These are phyloP conservation scores for Atractiella rhizophila DNA, from an alignment of 768 basidiomycete genomes.

Conservation along the genomic window DNA sequence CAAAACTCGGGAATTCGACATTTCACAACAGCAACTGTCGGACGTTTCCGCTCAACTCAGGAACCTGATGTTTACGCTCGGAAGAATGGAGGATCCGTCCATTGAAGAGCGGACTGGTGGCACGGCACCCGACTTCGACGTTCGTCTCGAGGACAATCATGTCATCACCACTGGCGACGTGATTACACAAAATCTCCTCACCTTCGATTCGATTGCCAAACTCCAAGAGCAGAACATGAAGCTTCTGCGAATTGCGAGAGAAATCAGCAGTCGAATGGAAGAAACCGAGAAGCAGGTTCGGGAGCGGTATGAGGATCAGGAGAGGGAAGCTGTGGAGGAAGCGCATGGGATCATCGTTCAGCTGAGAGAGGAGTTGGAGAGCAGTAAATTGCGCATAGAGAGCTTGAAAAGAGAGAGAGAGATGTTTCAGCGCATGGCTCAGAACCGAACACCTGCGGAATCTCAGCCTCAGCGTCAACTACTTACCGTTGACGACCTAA, in stretches of 20 bases:
- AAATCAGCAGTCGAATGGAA: slow-evolving; percentile 64
- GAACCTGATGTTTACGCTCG: slow-evolving; percentile 46
- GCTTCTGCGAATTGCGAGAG: slow-evolving; percentile 54
- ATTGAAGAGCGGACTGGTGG: slow-evolving; percentile 29
- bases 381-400: slow-evolving; percentile 50
- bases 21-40: slow-evolving; percentile 47
- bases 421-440: slow-evolving; percentile 43
- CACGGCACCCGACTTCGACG: slow-evolving; percentile 15
- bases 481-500: slow-evolving; percentile 3
- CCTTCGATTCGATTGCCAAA: slow-evolving; percentile 50
- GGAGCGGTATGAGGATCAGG: slow-evolving; percentile 7
- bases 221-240: slow-evolving; percentile 86
- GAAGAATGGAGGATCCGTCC: slow-evolving; percentile 55
- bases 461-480: slow-evolving; percentile 20
- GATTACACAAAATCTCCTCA: slow-evolving; percentile 66
- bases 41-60: slow-evolving; percentile 72
- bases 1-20: slow-evolving; percentile 34
- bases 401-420: slow-evolving; percentile 72
- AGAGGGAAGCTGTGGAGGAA: slow-evolving; percentile 47
- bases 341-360: slow-evolving; percentile 67
- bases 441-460: slow-evolving; percentile 14
- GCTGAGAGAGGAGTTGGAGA: slow-evolving; percentile 49
- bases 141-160: slow-evolving; percentile 51
- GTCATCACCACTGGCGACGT: slow-evolving; percentile 30
- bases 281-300: slow-evolving; percentile 33